Evolutionary conservation across 2,329 filamentous ascomycete genomes (phyloP).

Genomic region (Penicillium oxalicum): DNA sequence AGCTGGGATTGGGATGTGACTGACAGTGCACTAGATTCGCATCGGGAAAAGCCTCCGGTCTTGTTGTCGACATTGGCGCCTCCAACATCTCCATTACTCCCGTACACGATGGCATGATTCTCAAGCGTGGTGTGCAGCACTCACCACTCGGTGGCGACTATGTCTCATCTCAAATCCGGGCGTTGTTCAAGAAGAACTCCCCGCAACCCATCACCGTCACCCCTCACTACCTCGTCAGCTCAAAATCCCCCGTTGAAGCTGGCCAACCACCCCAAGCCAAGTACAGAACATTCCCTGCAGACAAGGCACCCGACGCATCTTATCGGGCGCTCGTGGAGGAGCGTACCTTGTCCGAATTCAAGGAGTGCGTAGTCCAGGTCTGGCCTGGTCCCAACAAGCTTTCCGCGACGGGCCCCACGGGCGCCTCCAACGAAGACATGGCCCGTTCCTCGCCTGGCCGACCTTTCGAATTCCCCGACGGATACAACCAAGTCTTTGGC

Average conservation of each 20-base stretch:
- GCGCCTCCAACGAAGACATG: conserved; percentile 65
- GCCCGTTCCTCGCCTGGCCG: conserved; percentile 68
- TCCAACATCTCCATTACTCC: conserved; percentile 84
- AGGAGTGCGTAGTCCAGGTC: conserved; percentile 91
- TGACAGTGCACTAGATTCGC: conserved; percentile 55
- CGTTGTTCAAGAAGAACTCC: conserved; percentile 63
- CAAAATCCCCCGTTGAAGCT: conserved; percentile 84
- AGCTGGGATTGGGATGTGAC: conserved; percentile 3
- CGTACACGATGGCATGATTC: conserved; percentile 87
- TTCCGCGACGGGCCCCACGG: conserved; percentile 44
- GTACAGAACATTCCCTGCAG: conserved; percentile 62
- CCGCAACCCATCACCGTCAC: conserved; percentile 67
- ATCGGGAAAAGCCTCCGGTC: conserved; percentile 83
- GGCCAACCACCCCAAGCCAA: conserved; percentile 70
- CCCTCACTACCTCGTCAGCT: conserved; percentile 81
- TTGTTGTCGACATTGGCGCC: conserved; percentile 88
- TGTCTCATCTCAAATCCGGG: conserved; percentile 80
- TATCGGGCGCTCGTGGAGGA: conserved; percentile 86
- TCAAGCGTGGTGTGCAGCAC: conserved; percentile 82
- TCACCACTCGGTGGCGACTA: conserved; percentile 84
- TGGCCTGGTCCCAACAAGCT: conserved; percentile 78
- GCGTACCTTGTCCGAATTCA: conserved; percentile 89
- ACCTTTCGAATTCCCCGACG: conserved; percentile 95
- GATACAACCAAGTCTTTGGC: conserved; percentile 91
- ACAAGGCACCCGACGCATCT: conserved; percentile 55